These are phyloP conservation scores for Fraxinus sp. DNA, from an alignment of 305 asterid genomes.

Conservation along the genomic window DNA sequence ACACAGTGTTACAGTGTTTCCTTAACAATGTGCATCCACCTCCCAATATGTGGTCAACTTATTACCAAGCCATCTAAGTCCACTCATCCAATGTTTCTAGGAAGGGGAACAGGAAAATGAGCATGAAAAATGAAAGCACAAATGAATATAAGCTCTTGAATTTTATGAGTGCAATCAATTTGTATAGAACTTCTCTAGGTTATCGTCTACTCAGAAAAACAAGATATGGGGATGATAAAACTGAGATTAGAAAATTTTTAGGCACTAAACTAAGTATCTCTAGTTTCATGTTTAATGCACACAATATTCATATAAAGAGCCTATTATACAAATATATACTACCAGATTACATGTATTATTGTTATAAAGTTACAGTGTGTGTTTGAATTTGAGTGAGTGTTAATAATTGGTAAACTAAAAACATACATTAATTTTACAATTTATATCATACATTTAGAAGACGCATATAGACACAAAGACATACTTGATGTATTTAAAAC, in stretches of 20 bases:
- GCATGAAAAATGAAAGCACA: not conserved
- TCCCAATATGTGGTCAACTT: not conserved
- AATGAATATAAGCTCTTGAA: constrained; percentile 1
- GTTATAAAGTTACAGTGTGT: not conserved
- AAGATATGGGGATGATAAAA: not conserved
- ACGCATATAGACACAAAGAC: not conserved
- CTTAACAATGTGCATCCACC: not conserved
- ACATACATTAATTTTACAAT: not conserved
- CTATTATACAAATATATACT: not conserved
- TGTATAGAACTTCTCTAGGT: not conserved
- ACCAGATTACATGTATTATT: not conserved
- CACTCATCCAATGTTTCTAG: constrained; percentile 12
- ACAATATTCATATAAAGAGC: not conserved
- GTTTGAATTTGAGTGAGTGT: not conserved
- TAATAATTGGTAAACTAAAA: not conserved
- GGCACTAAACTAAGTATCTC: not conserved
- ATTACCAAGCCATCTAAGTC: not conserved
- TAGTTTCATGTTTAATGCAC: not conserved
- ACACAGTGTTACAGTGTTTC: constrained; percentile 9
- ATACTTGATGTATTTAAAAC: not conserved
- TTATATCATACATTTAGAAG: not conserved
- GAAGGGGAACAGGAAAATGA: not conserved
- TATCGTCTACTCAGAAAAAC: not conserved
- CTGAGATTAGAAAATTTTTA: not conserved
- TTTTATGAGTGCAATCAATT: not conserved